Percentiles rank a stretch among this genome's conserved stretches.
These are phyloP conservation scores for Malus hybrid DNA, from an alignment of 331 rosid species.

Conservation along the genomic window DNA sequence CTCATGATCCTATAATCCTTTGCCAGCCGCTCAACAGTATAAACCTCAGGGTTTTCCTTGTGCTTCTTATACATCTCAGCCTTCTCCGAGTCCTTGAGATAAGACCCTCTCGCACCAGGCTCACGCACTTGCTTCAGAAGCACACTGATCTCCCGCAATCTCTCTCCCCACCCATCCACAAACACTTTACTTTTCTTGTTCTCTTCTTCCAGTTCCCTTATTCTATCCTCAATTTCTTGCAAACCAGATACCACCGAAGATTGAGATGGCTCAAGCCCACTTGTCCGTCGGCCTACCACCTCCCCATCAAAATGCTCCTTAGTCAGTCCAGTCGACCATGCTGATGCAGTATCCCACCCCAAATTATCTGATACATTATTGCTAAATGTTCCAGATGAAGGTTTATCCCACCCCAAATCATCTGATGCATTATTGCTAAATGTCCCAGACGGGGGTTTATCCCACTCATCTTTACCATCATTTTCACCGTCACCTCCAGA, in stretches of 20 bases:
- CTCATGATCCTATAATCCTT: constrained; percentile 88
- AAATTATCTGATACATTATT: constrained; percentile 14
- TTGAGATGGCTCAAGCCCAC: constrained; percentile 1
- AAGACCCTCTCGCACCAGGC: constrained; percentile 88
- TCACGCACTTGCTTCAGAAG: constrained; percentile 65
- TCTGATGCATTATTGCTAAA: constrained; percentile 12
- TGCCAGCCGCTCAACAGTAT: constrained; percentile 76
- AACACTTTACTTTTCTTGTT: constrained; percentile 32
- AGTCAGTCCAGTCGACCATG: constrained; percentile 73
- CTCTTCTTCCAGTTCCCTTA: constrained; percentile 47
- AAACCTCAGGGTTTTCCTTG: constrained; percentile 62
- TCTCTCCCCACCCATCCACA: constrained; percentile 48
- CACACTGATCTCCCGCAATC: constrained; percentile 44
- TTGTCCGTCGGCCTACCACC: constrained; percentile 15
- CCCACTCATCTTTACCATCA: constrained; percentile 26
- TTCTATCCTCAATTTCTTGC: constrained; percentile 50
- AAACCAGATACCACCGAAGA: constrained; percentile 27
- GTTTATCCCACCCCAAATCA: constrained; percentile 42
- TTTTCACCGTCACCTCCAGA: constrained; percentile 28
- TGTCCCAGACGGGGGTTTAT: constrained; percentile 28
- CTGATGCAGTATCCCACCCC: constrained; percentile 48
- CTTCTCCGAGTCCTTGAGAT: constrained; percentile 82
- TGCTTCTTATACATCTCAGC: constrained; percentile 74
- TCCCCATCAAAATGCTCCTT: constrained; percentile 79
- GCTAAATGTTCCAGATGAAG: constrained; percentile 20